These are phyloP conservation scores for Aspergillus neoniger DNA, from an alignment of 2,329 filamentous ascomycete genomes.

Conservation along the genomic window DNA sequence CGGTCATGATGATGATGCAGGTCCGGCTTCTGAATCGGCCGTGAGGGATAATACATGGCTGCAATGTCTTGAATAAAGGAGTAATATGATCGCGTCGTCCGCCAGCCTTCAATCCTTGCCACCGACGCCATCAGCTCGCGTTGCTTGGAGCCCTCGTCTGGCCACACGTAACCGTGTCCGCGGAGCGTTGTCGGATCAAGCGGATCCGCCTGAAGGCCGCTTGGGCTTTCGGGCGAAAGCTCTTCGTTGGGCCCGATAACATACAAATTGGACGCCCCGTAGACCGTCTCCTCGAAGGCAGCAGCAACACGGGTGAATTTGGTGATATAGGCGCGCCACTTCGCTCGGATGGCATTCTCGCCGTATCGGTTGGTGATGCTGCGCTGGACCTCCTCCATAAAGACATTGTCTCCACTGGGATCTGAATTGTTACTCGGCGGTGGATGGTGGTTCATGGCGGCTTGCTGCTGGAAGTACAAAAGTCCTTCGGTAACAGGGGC, in stretches of 20 bases:
- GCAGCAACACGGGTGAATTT: constrained; percentile 92
- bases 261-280: constrained; percentile 85
- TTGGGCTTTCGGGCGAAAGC: constrained; percentile 54
- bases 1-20: constrained; percentile 91
- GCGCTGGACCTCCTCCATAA: constrained; percentile 82
- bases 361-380: constrained; percentile 85
- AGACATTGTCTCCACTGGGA: constrained; percentile 80
- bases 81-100: constrained; percentile 92
- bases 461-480: constrained; percentile 80
- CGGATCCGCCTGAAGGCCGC: constrained; percentile 37
- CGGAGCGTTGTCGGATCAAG: constrained; percentile 57
- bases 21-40: constrained; percentile 56
- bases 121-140: constrained; percentile 90
- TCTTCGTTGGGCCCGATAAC: constrained; percentile 72
- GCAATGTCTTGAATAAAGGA: constrained; percentile 79
- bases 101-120: constrained; percentile 93
- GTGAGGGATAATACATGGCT: constrained; percentile 40
- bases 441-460: constrained; percentile 26
- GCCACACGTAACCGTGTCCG: constrained; percentile 95
- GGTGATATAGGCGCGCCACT: constrained; percentile 92
- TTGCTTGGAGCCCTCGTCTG: constrained; percentile 75
- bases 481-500: constrained; percentile 82
- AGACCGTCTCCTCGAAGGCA: constrained; percentile 93
- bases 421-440: constrained; percentile 52
- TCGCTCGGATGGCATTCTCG: constrained; percentile 84